Base-by-base conservation (phyloP, 1,284 basidiomycete genomes). In the Sporisorium exsertum region DNA sequence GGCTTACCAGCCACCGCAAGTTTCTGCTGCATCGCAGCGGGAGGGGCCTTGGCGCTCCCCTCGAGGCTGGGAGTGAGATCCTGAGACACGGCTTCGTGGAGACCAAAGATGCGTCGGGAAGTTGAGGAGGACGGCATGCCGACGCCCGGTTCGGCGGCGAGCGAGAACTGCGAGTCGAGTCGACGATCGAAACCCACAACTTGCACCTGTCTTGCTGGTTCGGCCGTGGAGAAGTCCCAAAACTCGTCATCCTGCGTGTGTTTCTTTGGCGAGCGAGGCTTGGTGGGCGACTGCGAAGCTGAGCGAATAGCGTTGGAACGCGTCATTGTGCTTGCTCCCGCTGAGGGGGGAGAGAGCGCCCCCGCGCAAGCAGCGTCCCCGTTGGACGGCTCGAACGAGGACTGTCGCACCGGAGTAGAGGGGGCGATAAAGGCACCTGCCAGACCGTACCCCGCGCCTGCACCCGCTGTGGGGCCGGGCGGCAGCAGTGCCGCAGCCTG, bases 111-210 rank as follows among this genome's bases (percentile, higher is more conserved):
- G 40, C 64, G 63, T 37, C 54, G 53, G n/a, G 63, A 67, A 3
- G 70, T 66, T 1, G 60, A 63, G 8, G 45, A 55, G 22, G 52
- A 47, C 2, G 70, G 64, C 24, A 67, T 35, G 16, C 60, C 64
- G 24, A 56, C 47, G 15, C 7, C 4, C 26, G 49, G n/a, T 15
- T 16, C 27, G 26, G 27, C 18, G 20, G 24, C 15, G 16, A 72
- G 47, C 22, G 47, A 68, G 56, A 74, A 74, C 33, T 69, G 66
- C 10, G 53, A 58, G 26, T 74, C 66, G n/a, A 69, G 35, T 8
- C 40, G 33, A 10, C 32, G 58, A 13, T 61, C 49, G 24, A 74
- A 68, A 0, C 5, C 5, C 3, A 65, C 56, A 8, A 46, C 46
- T 49, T 71, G 26, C 5, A 71, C 69, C 7, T 54, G 37, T n/a